phyloP scores from a whole-genome alignment of 2,329 filamentous ascomycete genomes.

The Apiospora saccharicola region DNA sequence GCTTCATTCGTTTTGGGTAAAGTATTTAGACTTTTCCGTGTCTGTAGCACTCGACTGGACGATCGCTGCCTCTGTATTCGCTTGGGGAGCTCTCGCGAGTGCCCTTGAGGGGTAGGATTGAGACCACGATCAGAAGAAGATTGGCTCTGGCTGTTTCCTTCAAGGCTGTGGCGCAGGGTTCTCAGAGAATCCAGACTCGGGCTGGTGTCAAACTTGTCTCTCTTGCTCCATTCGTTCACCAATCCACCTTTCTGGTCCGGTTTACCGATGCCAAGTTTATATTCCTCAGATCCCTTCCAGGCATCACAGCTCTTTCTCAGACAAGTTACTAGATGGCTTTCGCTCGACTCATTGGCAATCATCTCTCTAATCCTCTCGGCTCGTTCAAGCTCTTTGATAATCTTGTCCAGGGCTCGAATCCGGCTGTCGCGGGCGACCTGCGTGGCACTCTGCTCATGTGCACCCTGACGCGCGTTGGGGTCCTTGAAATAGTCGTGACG shows the following conservation, averaged over 20 bases:
- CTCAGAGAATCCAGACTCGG: background rate
- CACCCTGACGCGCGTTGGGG: background rate
- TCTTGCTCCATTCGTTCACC: background rate
- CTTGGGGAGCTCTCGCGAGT: background rate
- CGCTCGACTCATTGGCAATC: background rate
- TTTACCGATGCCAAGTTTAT: background rate
- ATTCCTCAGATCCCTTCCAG: background rate
- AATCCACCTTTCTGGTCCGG: background rate
- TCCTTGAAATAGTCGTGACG: background rate
- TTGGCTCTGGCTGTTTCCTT: background rate
- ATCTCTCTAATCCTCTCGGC: background rate
- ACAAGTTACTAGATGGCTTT: background rate
- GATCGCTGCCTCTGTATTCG: background rate
- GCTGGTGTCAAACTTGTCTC: background rate
- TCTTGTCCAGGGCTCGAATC: background rate
- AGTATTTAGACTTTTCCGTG: background rate
- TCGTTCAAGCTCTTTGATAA: background rate
- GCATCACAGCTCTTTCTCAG: background rate
- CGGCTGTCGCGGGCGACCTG: background rate
- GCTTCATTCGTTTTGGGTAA: background rate
- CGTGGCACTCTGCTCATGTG: too few relatives aligned
- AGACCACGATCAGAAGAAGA: background rate
- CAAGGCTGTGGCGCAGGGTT: background rate
- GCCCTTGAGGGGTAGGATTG: too few relatives aligned
- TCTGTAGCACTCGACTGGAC: background rate